These are phyloP conservation scores for Myriosclerotinia scirpicola DNA, from an alignment of 2,329 filamentous ascomycete genomes.

Conservation along the genomic window DNA sequence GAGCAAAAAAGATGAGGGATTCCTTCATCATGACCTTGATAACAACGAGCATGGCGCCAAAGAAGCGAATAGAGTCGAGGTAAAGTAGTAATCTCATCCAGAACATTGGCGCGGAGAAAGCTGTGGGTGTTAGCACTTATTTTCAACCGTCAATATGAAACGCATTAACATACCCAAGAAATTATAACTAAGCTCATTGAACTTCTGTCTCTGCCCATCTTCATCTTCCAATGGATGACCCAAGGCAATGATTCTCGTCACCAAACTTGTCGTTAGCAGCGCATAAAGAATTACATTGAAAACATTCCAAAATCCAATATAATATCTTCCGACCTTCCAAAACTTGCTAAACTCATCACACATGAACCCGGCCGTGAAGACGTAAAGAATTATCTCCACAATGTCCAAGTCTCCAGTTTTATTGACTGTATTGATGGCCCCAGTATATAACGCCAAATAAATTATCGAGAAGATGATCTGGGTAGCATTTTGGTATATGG, in stretches of 20 bases:
- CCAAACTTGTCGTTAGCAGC: conserved; percentile 74
- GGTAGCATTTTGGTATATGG: conserved; percentile 86
- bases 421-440: conserved; percentile 93
- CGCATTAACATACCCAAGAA: conserved; percentile 55
- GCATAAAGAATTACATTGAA: conserved; percentile 86
- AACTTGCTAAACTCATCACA: conserved; percentile 86
- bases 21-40: conserved; percentile 94
- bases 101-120: conserved; percentile 93
- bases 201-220: conserved; percentile 55
- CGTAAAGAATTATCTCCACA: conserved; percentile 80
- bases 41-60: conserved; percentile 96
- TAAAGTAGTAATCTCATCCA: conserved; percentile 92
- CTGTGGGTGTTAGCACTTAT: conserved; percentile 42
- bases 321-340: conserved; percentile 90
- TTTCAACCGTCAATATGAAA: background rate
- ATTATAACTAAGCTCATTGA: conserved; percentile 86
- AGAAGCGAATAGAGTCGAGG: conserved; percentile 91
- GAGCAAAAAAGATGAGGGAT: conserved; percentile 92
- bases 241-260: conserved; percentile 76
- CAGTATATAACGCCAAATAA: conserved; percentile 83
- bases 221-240: conserved; percentile 52
- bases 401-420: conserved; percentile 77
- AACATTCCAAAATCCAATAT: conserved; percentile 94
- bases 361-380: conserved; percentile 89
- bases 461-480: conserved; percentile 82